These are phyloP conservation scores for Raddia distichophylla DNA, from an alignment of 176 grass and related monocot genomes.

Conservation along the genomic window DNA sequence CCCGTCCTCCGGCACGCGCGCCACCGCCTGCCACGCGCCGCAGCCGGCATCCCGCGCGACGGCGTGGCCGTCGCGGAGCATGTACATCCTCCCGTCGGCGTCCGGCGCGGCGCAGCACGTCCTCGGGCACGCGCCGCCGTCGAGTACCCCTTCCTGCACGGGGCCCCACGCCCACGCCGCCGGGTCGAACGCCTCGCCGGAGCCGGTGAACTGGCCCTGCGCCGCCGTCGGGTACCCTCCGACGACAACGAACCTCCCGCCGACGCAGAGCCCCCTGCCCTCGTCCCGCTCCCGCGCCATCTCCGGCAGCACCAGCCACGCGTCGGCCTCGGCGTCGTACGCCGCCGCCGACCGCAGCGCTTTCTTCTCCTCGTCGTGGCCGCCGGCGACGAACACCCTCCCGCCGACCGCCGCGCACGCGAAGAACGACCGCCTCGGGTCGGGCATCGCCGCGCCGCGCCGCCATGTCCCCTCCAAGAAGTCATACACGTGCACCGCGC, in stretches of 20 bases:
- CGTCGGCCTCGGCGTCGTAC: conserved; percentile 61
- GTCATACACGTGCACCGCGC: conserved; percentile 71
- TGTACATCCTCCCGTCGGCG: conserved; percentile 43
- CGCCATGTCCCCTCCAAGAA: conserved; percentile 50
- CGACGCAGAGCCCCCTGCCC: conserved; percentile 40
- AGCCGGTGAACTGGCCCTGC: conserved; percentile 66
- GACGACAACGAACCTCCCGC: conserved; percentile 52
- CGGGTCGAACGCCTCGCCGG: conserved; percentile 56
- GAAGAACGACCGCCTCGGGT: conserved; percentile 57
- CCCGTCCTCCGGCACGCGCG: conserved; percentile 46
- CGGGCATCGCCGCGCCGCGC: conserved; percentile 40
- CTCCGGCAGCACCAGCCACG: conserved; percentile 67
- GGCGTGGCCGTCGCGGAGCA: conserved; percentile 40
- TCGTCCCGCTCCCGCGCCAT: conserved; percentile 77
- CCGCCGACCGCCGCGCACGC: conserved; percentile 51
- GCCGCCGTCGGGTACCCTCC: conserved; percentile 72
- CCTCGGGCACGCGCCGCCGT: conserved; percentile 54
- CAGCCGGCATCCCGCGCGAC: conserved; percentile 24
- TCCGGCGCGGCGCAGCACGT: conserved; percentile 44
- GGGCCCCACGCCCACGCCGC: conserved; percentile 48
- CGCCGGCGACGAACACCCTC: conserved; percentile 64
- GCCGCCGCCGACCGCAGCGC: conserved; percentile 61
- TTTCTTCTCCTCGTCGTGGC: conserved; percentile 81
- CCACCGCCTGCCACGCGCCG: conserved; percentile 44
- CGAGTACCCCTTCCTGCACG: conserved; percentile 45